A percentile compares a stretch with the other conserved stretches of the same genome.
Conservation (phyloP, 1,139 yeast genomes). For the Martiniozyma asiatica region DNA sequence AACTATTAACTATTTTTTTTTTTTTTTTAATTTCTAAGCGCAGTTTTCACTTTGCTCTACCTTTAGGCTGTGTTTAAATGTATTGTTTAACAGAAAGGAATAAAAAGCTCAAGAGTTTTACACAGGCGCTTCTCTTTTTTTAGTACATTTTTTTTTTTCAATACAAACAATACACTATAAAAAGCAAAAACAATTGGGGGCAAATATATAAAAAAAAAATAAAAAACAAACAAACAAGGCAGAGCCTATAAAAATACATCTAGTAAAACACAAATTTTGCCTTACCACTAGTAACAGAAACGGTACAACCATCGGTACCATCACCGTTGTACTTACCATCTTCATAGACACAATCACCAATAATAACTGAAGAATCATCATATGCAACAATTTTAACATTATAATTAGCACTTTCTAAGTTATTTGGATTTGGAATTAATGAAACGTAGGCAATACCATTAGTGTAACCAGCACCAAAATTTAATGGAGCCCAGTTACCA, state of each 20-base stretch:
- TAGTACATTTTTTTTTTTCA: no score
- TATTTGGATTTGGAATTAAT: slow-evolving; percentile 92
- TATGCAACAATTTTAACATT: slow-evolving; percentile 75
- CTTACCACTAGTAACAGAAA: slow-evolving; percentile 69
- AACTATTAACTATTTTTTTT: no score
- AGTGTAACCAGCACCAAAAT: slow-evolving; percentile 84
- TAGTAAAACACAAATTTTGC: slow-evolving; percentile 61
- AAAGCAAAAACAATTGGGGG: no score
- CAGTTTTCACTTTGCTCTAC: no score
- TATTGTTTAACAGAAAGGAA: no score
- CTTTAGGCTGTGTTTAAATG: no score
- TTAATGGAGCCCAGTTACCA: slow-evolving; percentile 98
- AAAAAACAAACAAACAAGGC: neutral
- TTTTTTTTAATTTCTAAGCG: no score
- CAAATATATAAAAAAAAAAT: neutral
- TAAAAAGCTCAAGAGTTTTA: no score
- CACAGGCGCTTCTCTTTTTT: no score
- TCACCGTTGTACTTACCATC: slow-evolving; percentile 65
- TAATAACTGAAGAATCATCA: slow-evolving; percentile 43
- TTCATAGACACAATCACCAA: slow-evolving; percentile 72
- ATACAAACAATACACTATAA: no score
- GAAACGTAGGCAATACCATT: slow-evolving; percentile 77
- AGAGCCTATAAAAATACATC: neutral
- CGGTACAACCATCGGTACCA: slow-evolving; percentile 81
- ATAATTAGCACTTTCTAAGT: slow-evolving; percentile 63